Conservation (phyloP, 1,139 yeast species). For the Trichomonascaceae sp. region DNA sequence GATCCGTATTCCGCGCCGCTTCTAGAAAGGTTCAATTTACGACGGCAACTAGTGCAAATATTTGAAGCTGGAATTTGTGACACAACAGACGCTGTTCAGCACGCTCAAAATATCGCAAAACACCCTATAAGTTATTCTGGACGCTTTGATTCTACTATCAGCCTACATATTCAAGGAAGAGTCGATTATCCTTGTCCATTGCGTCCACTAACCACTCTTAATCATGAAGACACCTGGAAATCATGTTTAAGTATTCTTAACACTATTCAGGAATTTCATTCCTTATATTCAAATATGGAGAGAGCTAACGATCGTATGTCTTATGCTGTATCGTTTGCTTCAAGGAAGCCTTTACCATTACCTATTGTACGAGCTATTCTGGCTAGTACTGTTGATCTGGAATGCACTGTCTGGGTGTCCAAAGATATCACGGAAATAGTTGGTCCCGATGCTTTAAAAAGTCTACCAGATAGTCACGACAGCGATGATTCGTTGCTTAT, state of each 20-base stretch:
- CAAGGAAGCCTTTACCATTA: slow-evolving; percentile 19
- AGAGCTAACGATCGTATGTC: slow-evolving; percentile 29
- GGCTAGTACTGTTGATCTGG: slow-evolving; percentile 21
- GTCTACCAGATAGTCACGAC: not conserved
- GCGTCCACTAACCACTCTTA: slow-evolving; percentile 21
- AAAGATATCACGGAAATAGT: slow-evolving; percentile 30
- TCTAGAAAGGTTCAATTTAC: slow-evolving; percentile 18
- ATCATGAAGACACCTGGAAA: slow-evolving; percentile 21
- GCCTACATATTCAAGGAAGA: slow-evolving; percentile 27
- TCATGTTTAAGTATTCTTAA: slow-evolving; percentile 18
- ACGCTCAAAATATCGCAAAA: slow-evolving; percentile 12
- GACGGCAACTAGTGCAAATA: slow-evolving; percentile 20
- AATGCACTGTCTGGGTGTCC: slow-evolving; percentile 27
- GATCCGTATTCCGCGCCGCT: slow-evolving; percentile 12
- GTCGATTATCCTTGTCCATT: slow-evolving; percentile 27
- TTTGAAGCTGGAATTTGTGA: slow-evolving; percentile 19
- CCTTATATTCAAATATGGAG: slow-evolving; percentile 12
- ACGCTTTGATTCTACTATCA: slow-evolving; percentile 15
- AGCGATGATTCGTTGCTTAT: not conserved
- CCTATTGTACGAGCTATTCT: slow-evolving; percentile 31
- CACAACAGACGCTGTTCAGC: slow-evolving; percentile 18
- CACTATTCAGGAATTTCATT: slow-evolving; percentile 18
- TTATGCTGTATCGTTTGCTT: slow-evolving; percentile 25
- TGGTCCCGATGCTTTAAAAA: slow-evolving; percentile 16
- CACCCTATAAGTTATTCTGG: slow-evolving; percentile 7